Evolutionary conservation across 2,329 filamentous ascomycete species (phyloP), one percentile per base, ranked within the genome.

Genomic region (Remersonia thermophila): DNA sequence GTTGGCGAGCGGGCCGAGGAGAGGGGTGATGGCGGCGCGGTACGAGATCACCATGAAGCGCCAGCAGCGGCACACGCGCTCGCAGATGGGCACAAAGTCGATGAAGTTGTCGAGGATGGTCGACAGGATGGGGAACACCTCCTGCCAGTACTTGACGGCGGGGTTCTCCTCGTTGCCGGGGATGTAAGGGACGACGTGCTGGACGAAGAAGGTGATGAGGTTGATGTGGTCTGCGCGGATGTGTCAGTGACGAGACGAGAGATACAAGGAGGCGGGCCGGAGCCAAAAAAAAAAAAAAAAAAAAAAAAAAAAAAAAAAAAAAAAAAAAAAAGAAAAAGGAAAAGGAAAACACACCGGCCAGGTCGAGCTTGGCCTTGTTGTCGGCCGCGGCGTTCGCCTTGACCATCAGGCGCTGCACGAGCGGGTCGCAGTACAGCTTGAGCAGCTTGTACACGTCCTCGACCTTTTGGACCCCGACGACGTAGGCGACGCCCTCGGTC

Each of bases 41-140:
- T 96, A 96, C 0, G 87, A 94, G 40, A 96, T 85, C 27, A 98
- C 76, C 83, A 96, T 95, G 56, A 89, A 83, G 44, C 93, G 77
- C 86, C 89, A 98, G 66, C 84, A 95, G 44, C 89, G 77, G 59
- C 89, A 96, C 17, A 98, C 76, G 29, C 89, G 73, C 64, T 98
- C 91, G 46, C 93, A 81, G 40, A 98, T 93, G 3, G 91, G 89
- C 11, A 79, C 71, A 48, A 87, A 95, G 49, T 72, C 67, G 43
- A 87, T 73, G 55, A 96, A 98, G 54, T 80, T 89, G 51, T 93
- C 82, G 37, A 93, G 71, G 41, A 98, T 83, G 7, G 82, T 84
- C 7, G 83, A 77, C 40, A 96, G 68, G 27, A 95, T 77, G 1
- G 85, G 83, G 56, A 96, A 85, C 14, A 95, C 81, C 55, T 96